Evolutionary conservation across 2,329 filamentous ascomycete genomes (phyloP).

Genomic region (Aspergillus brasiliensis): DNA sequence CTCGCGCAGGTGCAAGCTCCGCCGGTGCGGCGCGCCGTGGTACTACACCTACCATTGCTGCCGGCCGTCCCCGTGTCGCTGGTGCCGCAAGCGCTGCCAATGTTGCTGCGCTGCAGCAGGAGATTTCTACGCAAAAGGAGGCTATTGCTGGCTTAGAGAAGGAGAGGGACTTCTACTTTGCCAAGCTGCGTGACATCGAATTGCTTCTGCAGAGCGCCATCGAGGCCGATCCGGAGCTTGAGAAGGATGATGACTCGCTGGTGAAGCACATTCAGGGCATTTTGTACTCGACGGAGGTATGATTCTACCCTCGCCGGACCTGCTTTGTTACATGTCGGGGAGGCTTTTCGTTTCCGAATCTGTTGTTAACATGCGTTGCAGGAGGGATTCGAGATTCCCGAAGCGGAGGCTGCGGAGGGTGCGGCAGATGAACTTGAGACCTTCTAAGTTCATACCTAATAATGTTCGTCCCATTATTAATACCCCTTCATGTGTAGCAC

Average conservation of each 20-base stretch:
- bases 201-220: constrained; percentile 89
- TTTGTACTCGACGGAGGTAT: constrained; percentile 89
- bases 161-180: constrained; percentile 98
- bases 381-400: constrained; percentile 38
- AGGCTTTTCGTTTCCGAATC: neutral
- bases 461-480: constrained; percentile 25
- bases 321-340: neutral
- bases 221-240: constrained; percentile 87
- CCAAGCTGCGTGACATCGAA: constrained; percentile 96
- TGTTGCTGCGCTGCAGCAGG: constrained; percentile 73
- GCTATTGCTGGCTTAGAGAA: constrained; percentile 92
- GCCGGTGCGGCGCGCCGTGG: constrained; percentile 56
- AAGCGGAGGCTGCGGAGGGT: constrained; percentile 29
- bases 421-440: constrained; percentile 34
- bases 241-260: constrained; percentile 88
- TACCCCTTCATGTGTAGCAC: constrained; percentile 24
- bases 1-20: constrained; percentile 53
- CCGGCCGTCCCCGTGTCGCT: constrained; percentile 49
- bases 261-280: constrained; percentile 97
- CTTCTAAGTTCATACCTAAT: constrained; percentile 23
- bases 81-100: constrained; percentile 57
- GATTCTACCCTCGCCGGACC: constrained; percentile 11
- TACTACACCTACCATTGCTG: constrained; percentile 63
- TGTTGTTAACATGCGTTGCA: constrained; percentile 10
- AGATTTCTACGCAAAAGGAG: constrained; percentile 89